Evolutionary conservation across 108 stramenopile species (phyloP).

Genomic region (Discostella stelligeroides): DNA sequence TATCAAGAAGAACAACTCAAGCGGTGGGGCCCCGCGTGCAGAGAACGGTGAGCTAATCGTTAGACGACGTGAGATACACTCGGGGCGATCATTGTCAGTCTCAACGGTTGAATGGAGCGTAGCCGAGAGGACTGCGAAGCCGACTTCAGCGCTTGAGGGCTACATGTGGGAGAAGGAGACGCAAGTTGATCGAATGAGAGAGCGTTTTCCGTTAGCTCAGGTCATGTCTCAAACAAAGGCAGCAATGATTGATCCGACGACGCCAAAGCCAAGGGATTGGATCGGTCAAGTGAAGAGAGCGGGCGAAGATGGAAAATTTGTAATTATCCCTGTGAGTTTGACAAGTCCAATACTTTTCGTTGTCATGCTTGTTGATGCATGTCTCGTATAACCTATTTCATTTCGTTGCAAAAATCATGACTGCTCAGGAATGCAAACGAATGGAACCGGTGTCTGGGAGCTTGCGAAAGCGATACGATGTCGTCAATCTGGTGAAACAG

Average conservation of each 20-base stretch:
- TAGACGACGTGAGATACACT: slow-evolving; percentile 77
- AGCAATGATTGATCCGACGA: slow-evolving; percentile 57
- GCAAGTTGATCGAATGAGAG: slow-evolving; percentile 84
- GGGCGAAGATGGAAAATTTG: slow-evolving; percentile 57
- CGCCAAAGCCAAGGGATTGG: slow-evolving; percentile 80
- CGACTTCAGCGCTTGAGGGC: slow-evolving; percentile 73
- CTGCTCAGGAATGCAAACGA: slow-evolving; percentile 69
- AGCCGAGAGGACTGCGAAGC: slow-evolving; percentile 80
- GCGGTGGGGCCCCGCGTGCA: slow-evolving; percentile 62
- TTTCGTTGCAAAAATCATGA: neutral
- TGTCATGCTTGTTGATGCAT: neutral
- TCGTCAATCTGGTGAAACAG: slow-evolving; percentile 68
- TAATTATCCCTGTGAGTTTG: slow-evolving; percentile 65
- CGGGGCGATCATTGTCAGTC: slow-evolving; percentile 81
- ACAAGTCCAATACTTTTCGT: neutral
- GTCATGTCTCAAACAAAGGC: slow-evolving; percentile 71
- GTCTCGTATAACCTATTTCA: neutral
- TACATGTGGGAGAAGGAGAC: slow-evolving; percentile 94
- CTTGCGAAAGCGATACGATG: slow-evolving; percentile 76
- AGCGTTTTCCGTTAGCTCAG: slow-evolving; percentile 79
- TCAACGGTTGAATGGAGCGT: slow-evolving; percentile 89
- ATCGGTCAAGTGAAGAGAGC: slow-evolving; percentile 67
- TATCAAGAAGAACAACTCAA: too few species aligned
- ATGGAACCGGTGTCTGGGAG: slow-evolving; percentile 79
- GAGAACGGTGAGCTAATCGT: slow-evolving; percentile 80